A percentile compares a stretch with the other conserved stretches of the same genome.
Conservation (phyloP, 805 yeast genomes). For the Nematodospora valgi region DNA sequence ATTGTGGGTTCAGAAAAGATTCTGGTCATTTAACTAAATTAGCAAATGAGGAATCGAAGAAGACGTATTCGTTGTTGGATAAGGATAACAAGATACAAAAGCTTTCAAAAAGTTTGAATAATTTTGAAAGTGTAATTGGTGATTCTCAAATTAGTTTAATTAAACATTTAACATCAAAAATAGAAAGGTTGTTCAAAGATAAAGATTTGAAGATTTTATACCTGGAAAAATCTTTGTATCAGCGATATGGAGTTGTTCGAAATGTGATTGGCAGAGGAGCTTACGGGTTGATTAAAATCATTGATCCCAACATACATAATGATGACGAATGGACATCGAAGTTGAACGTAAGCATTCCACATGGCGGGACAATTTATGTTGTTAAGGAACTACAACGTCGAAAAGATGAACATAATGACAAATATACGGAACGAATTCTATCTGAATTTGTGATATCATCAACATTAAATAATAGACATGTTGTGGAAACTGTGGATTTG, state of each 20-base stretch:
- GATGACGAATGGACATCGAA: conserved; percentile 3
- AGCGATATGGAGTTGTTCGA: conserved; percentile 32
- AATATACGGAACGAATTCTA: conserved; percentile 69
- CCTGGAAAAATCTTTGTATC: conserved; percentile 23
- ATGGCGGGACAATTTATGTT: conserved; percentile 21
- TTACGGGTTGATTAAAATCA: conserved; percentile 35
- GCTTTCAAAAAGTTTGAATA: conserved; percentile 13
- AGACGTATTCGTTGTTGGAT: conserved; percentile 29
- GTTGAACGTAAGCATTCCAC: conserved; percentile 6
- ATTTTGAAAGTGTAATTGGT: conserved; percentile 23
- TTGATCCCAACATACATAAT: conserved; percentile 15
- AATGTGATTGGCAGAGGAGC: conserved; percentile 37
- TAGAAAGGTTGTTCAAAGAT: conserved; percentile 15
- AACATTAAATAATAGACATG: conserved; percentile 70
- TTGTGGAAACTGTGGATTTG: conserved; percentile 74
- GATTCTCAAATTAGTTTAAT: conserved; percentile 26
- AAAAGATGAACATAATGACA: conserved; percentile 26
- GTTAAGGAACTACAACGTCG: conserved; percentile 31
- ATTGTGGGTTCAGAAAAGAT: conserved; percentile 24
- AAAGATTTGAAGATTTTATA: conserved; percentile 1
- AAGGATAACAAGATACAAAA: conserved; percentile 19
- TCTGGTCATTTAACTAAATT: conserved; percentile 13
- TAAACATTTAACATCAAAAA: conserved; percentile 16
- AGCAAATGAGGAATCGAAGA: conserved; percentile 32
- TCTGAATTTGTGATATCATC: conserved; percentile 89